A percentile compares a stretch with the other conserved stretches of the same genome.
Conservation (phyloP, 768 basidiomycete genomes). For the Neoboletus brunneissimus region DNA sequence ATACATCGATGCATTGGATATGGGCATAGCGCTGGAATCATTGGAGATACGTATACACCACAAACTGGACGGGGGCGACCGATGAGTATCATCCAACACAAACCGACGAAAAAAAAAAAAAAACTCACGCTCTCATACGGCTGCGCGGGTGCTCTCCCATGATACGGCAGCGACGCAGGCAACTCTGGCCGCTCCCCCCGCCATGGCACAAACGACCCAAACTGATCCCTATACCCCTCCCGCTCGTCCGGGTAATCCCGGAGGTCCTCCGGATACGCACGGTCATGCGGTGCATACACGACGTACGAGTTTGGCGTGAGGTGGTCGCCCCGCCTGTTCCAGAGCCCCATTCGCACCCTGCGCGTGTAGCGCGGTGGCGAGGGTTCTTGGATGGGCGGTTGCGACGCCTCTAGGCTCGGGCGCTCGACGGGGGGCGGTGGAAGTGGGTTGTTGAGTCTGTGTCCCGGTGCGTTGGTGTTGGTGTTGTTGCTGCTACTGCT, state of each 20-base stretch:
- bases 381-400: constrained; percentile 27
- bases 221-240: constrained; percentile 56
- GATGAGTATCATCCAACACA: not conserved
- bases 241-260: constrained; percentile 53
- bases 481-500: too few species aligned
- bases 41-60: constrained; percentile 37
- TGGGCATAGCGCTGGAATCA: constrained; percentile 6
- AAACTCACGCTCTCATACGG: constrained; percentile 56
- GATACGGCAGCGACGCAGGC: constrained; percentile 57
- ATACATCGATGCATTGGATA: constrained; percentile 8
- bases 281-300: constrained; percentile 60
- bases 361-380: constrained; percentile 30
- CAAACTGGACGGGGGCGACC: constrained; percentile 31
- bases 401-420: constrained; percentile 20
- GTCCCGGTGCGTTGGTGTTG: not conserved
- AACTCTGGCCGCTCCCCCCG: constrained; percentile 51
- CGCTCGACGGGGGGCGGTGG: constrained; percentile 31
- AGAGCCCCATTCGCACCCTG: constrained; percentile 54
- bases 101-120: not conserved
- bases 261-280: constrained; percentile 61
- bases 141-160: constrained; percentile 48
- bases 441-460: constrained; percentile 28
- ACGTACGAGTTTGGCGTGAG: constrained; percentile 53
- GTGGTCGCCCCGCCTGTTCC: constrained; percentile 78
- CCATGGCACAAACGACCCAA: constrained; percentile 42